These are phyloP conservation scores for Boletellus ananiceps DNA, from an alignment of 768 basidiomycete genomes.

Conservation along the genomic window DNA sequence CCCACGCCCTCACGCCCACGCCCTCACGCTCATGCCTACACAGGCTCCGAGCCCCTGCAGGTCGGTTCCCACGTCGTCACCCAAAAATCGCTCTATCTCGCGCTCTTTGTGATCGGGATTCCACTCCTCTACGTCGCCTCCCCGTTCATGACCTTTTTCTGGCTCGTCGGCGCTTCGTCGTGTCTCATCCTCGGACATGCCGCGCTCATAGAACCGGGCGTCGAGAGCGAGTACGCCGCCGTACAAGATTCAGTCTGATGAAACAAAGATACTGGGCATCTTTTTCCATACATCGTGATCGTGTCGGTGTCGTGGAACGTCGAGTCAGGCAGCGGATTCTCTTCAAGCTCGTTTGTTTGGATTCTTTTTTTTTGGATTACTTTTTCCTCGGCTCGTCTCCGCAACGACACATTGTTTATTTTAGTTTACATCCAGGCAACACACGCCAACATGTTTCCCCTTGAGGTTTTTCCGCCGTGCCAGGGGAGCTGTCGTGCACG, in stretches of 20 bases:
- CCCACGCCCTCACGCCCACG: not conserved
- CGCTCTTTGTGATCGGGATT: constrained; percentile 86
- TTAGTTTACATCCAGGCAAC: too few relatives aligned
- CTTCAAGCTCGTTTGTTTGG: not conserved
- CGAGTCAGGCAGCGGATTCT: constrained; percentile 13
- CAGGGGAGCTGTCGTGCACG: too few relatives aligned
- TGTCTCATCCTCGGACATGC: constrained; percentile 87
- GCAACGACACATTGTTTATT: too few relatives aligned
- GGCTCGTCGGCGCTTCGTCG: constrained; percentile 85
- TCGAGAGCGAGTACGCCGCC: constrained; percentile 86
- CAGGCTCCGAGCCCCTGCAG: constrained; percentile 78
- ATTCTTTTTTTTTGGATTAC: not conserved
- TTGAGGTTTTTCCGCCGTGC: too few relatives aligned
- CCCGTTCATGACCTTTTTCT: constrained; percentile 83
- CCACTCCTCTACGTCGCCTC: constrained; percentile 80
- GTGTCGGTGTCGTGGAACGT: too few relatives aligned
- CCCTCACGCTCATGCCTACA: not conserved
- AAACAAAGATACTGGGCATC: too few relatives aligned
- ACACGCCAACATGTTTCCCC: too few relatives aligned
- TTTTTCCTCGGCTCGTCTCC: not conserved
- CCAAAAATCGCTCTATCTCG: constrained; percentile 84
- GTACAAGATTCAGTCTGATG: constrained; percentile 63
- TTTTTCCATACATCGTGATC: too few relatives aligned
- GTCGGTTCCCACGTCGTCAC: constrained; percentile 77
- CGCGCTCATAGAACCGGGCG: constrained; percentile 84